Evolutionary conservation across 371 early-diverging fungal species (phyloP).

Genomic region (Mucor sp.): DNA sequence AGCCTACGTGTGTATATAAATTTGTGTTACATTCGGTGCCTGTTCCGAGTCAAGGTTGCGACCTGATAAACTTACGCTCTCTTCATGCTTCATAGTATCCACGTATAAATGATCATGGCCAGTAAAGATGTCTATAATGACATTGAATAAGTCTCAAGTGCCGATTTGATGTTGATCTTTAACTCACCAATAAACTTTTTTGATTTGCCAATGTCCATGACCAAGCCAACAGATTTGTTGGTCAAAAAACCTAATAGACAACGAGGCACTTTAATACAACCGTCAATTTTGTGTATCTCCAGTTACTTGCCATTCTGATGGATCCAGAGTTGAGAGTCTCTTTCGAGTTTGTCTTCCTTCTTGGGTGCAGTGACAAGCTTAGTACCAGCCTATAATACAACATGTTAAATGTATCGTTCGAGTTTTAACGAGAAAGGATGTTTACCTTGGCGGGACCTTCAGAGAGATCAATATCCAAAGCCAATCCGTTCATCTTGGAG

Average conservation of each 20-base stretch:
- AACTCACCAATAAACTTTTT: slow-evolving; percentile 41
- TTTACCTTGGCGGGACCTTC: slow-evolving; percentile 25
- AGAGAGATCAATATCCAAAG: slow-evolving; percentile 33
- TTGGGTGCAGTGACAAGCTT: slow-evolving; percentile 18
- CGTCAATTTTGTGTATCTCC: background rate
- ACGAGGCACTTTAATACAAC: background rate
- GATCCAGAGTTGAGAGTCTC: slow-evolving; percentile 34
- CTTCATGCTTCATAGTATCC: slow-evolving; percentile 44
- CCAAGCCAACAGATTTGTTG: slow-evolving; percentile 42
- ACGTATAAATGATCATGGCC: slow-evolving; percentile 40
- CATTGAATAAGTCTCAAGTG: background rate
- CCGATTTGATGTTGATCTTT: background rate
- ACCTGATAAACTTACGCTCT: slow-evolving; percentile 25
- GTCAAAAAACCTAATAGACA: slow-evolving; percentile 39
- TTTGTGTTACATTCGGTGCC: slow-evolving; percentile 21
- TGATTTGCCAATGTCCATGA: slow-evolving; percentile 44
- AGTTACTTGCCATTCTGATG: slow-evolving; percentile 32
- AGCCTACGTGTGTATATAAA: slow-evolving; percentile 21
- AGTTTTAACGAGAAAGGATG: background rate
- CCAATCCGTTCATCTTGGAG: slow-evolving; percentile 41
- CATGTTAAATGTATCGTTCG: background rate
- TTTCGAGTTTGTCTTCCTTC: slow-evolving; percentile 19
- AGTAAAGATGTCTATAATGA: slow-evolving; percentile 38
- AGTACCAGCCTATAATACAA: slow-evolving; percentile 20
- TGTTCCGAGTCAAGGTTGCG: slow-evolving; percentile 3